phyloP scores from a whole-genome alignment of 352 stramenopile species.

The Globisporangium takayamanum region DNA sequence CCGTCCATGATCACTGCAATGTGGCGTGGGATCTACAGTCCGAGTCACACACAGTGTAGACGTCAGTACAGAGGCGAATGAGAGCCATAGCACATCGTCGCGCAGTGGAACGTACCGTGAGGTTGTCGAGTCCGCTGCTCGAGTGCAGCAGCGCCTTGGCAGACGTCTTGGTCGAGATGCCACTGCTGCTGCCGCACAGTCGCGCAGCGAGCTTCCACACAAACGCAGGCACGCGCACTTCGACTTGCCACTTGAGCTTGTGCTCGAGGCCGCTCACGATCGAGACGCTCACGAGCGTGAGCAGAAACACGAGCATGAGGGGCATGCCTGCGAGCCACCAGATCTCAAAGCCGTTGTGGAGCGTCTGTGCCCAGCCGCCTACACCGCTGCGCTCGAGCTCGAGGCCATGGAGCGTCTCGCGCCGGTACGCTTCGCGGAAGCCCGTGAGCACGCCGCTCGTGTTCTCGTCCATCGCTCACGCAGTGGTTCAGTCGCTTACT shows the following conservation, averaged over 20 bases:
- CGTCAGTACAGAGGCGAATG: background rate
- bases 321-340: conserved; percentile 83
- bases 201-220: conserved; percentile 15
- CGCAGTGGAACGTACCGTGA: conserved; percentile 17
- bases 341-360: conserved; percentile 84
- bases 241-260: conserved; percentile 23
- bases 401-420: conserved; percentile 49
- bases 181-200: conserved; percentile 3
- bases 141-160: conserved; percentile 3
- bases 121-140: conserved; percentile 8
- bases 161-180: background rate
- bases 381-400: conserved; percentile 19
- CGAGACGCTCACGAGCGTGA: conserved; percentile 72
- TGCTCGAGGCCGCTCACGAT: conserved; percentile 50
- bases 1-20: conserved; percentile 97
- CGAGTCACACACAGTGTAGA: background rate
- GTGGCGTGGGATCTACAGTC: conserved; percentile 62
- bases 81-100: background rate
- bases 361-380: conserved; percentile 33
- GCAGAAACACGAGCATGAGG: conserved; percentile 57
- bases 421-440: conserved; percentile 43
- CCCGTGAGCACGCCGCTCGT: conserved; percentile 35
- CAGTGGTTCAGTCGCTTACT: too few relatives aligned
- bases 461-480: conserved; percentile 59
- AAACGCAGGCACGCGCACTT: conserved; percentile 14